These are phyloP conservation scores for Tetrapisispora taiwanensis DNA, from an alignment of 805 yeast genomes.

Conservation along the genomic window DNA sequence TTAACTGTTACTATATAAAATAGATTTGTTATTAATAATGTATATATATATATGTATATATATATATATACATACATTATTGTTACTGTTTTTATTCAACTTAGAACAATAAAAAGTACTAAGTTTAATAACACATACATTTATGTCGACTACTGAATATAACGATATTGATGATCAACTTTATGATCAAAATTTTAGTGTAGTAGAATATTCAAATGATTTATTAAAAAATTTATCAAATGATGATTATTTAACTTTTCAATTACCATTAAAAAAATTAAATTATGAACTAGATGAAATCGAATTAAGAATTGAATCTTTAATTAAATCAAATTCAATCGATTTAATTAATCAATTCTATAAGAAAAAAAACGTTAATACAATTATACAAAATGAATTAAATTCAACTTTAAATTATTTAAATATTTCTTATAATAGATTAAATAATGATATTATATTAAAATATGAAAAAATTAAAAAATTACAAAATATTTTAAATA, in stretches of 20 bases:
- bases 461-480: slow-evolving; percentile 25
- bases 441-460: slow-evolving; percentile 20
- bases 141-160: too few relatives aligned
- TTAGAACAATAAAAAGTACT: too few relatives aligned
- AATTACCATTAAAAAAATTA: slow-evolving; percentile 22
- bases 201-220: neutral
- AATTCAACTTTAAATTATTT: slow-evolving; percentile 20
- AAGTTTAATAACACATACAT: too few relatives aligned
- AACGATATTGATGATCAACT: slow-evolving; percentile 1
- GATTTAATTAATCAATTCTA: slow-evolving; percentile 18
- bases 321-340: slow-evolving; percentile 17
- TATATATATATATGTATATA: too few relatives aligned
- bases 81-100: too few relatives aligned
- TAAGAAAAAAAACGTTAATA: slow-evolving; percentile 7
- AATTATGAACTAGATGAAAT: slow-evolving; percentile 23
- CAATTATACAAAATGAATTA: slow-evolving; percentile 6
- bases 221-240: neutral
- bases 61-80: too few relatives aligned
- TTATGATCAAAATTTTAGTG: slow-evolving; percentile 1
- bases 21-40: too few relatives aligned
- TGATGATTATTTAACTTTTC: neutral
- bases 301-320: slow-evolving; percentile 14
- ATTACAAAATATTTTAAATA: slow-evolving; percentile 23
- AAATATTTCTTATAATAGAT: slow-evolving; percentile 24
- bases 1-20: too few relatives aligned